Base-by-base conservation (phyloP, 805 yeast genomes). In the Kregervanrija delftensis region DNA sequence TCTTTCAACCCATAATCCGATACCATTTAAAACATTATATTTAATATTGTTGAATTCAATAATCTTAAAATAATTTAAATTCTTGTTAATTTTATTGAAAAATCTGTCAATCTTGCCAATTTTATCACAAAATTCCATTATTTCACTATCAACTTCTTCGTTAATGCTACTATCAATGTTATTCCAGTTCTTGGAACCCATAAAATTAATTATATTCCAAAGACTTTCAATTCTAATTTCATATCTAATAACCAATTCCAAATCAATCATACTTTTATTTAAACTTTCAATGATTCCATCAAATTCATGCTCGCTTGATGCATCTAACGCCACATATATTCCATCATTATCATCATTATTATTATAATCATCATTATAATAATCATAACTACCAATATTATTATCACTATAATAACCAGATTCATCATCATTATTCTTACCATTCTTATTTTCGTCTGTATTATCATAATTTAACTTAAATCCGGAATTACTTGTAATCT, bases 221-320 rank as follows among this genome's bases (percentile, higher is more conserved):
- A 50, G 36, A 37, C 49, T 39, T 40, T 50, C 53, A 39, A 45
- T 43, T 49, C 83, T 66, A 40, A 81, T 59, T 52, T 81, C 86
- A 47, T 75, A 76, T 35, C 88, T 65, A 34, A 83, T 64, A 3
- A 79, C 68, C 31, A 79, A 53, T 46, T 72, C 61, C 8, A 74
- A 61, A 11, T 62, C 61, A 38, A 61, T 63, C 34, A 67, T 60
- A 35, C 77, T 63, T 2, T 46, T 44, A 38, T 65, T 63, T 39
- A 77, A 63, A 1, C 51, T 53, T 3, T 48, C 42, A 6, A 74
- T 57, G 4, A 70, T 53, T 5, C 51, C 54, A 46, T 71, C 68
- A 47, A 76, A 77, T 37, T 61, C 58, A 4, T 44, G 45, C 4
- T 66, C 52, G 17, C 61, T 64, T 9, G 55, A 52, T 2, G 55